Base-by-base conservation (phyloP, 129 eudicot species). In the Flaveria trinervia region DNA sequence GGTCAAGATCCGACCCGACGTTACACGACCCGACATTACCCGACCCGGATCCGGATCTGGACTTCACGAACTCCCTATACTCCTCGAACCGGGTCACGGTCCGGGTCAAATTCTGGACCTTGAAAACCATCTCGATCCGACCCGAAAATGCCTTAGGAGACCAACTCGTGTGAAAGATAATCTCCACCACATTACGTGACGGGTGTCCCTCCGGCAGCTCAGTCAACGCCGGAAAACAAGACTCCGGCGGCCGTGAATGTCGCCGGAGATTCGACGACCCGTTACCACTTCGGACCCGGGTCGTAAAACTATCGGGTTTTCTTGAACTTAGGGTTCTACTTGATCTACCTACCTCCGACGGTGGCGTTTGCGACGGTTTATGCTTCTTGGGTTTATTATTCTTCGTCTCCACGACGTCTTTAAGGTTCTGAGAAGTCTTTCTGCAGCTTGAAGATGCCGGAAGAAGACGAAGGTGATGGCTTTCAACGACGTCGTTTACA, bases 121-220 rank as follows among this genome's bases (percentile, higher is more conserved):
- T 93, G 56, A 93, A 87, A 17, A 93, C 93, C 91, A 91, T 88
- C 74, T 93, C 97, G 6, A 93, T 82, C 87, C 85, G 92, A 70
- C 98, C 98, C 75, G 90, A 68, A 50, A 90, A 90, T 2, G 76
- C 77, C 79, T 89, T 87, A 10, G 88, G 91, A 0, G 85, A 76
- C 98, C 98, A 93, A 66, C 98, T 86, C 1, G 98, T 88, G 12
- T 87, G 97, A 57, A 93, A 93, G 36, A 93, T 93, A 46, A 93
- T 93, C 88, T 87, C 97, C 59, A 93, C 97, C 76, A 93, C 98
- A 52, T 93, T 93, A 14, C 98, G 85, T 2, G 98, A 93, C 6
- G 98, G 97, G 74, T 93, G 97, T 3, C 96, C 98, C 43, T 72
- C 91, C 64, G 92, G 89, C 18, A 93, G 83, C 70, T 93, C 98